Evolutionary conservation across 169 alveolate genomes (phyloP).

Genomic region (Eimeria falciformis): DNA sequence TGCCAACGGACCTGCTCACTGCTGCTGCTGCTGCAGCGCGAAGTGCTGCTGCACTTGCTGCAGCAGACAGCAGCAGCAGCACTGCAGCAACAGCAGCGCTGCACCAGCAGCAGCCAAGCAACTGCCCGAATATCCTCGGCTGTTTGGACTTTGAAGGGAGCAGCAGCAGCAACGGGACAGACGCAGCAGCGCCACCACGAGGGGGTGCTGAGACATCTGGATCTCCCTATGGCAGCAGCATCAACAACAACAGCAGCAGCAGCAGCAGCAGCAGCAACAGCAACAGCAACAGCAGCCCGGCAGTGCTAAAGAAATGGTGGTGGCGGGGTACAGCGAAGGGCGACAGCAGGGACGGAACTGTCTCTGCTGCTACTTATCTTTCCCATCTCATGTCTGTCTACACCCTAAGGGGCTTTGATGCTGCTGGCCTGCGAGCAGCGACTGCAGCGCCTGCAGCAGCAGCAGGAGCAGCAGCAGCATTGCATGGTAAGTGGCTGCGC

Average conservation of each 20-base stretch:
- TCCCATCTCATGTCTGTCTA: constrained; percentile 59
- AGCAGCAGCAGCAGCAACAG: constrained; percentile 33
- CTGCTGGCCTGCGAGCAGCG: constrained; percentile 41
- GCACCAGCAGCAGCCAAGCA: not conserved
- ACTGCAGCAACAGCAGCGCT: constrained; percentile 27
- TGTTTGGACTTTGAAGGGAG: not conserved
- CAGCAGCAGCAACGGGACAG: not conserved
- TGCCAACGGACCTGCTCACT: constrained; percentile 50
- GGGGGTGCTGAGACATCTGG: not conserved
- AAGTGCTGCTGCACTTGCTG: constrained; percentile 14
- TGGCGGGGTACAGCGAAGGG: constrained; percentile 58
- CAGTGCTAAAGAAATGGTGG: constrained; percentile 54
- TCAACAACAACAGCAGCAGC: constrained; percentile 20
- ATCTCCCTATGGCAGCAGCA: not conserved
- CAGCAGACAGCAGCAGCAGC: too few species aligned
- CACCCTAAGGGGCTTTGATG: not conserved
- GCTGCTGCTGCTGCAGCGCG: constrained; percentile 73
- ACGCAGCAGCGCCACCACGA: constrained; percentile 9
- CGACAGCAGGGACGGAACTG: constrained; percentile 11
- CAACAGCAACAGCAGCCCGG: constrained; percentile 35
- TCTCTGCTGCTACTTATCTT: constrained; percentile 18
- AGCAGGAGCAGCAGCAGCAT: constrained; percentile 35
- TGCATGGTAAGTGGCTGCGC: constrained; percentile 14
- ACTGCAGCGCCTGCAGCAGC: constrained; percentile 29
- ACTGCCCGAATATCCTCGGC: too few species aligned